phyloP scores from a whole-genome alignment of 805 yeast genomes.

The Metschnikowia colocasiae region DNA sequence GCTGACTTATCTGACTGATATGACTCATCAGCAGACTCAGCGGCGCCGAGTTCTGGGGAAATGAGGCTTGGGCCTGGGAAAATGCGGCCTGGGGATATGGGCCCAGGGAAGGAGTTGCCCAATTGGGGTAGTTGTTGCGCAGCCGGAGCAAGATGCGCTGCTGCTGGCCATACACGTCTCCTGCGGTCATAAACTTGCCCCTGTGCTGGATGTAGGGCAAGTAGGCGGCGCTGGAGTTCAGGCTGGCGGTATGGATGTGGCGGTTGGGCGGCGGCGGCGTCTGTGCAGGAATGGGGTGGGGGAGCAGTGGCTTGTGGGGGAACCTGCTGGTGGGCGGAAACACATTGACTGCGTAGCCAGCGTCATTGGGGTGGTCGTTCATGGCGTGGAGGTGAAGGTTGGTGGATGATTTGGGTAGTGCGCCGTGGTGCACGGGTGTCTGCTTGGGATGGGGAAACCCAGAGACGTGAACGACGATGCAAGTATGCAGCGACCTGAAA shows the following conservation, averaged over 20 bases:
- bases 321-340: conserved; percentile 10
- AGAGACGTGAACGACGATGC: neutral
- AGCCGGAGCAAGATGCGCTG: conserved; percentile 18
- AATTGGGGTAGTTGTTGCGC: neutral
- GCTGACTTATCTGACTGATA: too few relatives aligned
- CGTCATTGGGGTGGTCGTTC: conserved; percentile 1
- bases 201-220: conserved; percentile 49
- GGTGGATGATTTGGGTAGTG: neutral
- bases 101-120: neutral
- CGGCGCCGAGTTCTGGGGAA: neutral
- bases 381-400: neutral
- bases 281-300: neutral
- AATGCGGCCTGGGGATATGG: neutral
- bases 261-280: neutral
- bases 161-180: conserved; percentile 38
- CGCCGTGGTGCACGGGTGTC: conserved; percentile 2
- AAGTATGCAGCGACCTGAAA: neutral
- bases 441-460: neutral
- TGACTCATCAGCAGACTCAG: too few relatives aligned
- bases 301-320: neutral
- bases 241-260: conserved; percentile 12
- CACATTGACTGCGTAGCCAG: neutral
- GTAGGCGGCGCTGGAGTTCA: conserved; percentile 28
- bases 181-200: conserved; percentile 42
- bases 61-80: neutral